Base-by-base conservation (phyloP, 495 filamentous ascomycete genomes). In the Penicillium simplicissimum region DNA sequence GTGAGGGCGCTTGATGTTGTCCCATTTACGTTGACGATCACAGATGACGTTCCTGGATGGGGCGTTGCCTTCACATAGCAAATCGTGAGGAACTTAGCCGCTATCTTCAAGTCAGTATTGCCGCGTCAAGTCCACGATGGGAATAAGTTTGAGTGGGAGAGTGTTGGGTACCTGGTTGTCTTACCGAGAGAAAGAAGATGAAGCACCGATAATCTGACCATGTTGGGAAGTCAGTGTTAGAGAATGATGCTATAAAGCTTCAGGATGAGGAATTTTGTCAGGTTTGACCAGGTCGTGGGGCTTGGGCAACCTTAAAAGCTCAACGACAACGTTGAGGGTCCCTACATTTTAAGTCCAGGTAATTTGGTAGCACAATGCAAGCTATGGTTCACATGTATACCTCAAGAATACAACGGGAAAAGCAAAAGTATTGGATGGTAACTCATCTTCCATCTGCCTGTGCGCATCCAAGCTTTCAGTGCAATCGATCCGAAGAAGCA, bases 1-100 rank as follows among this genome's bases (percentile, higher is more conserved):
- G 25, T 57, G 21, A 42, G 56, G 8, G 47, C 25, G 15, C 52
- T 49, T 8, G 59, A 34, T 9, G 57, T 54, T 17, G 59, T 58
- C 2, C 58, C 53, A 38, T 57, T 47, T 19, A 58, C 55, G 5
- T 23, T 58, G 4, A 37, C 13, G 35, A 15, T 52, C 15, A 19
- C 15, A 2, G 28, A 14, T 10, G 49, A 45, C 7, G 60, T 47
- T 37, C 35, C 53, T 9, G 57, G 13, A 28, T 28, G 25, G 0
- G 57, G 64, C 14, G 60, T 67, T 51, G 64, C 61, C 10, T 67
- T 34, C 2, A 38, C 54, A 34, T 48, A 11, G 2, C 55, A 14
- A 25, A 33, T 31, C 4, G 28, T 53, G 11, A 35, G 19, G 21
- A 54, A n/a, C 9, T 43, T 4, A 48, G 49, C 13, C 3, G 25